A percentile compares a stretch with the other conserved stretches of the same genome.
phyloP scores from a whole-genome alignment of 2,329 filamentous ascomycete genomes.

The Aspergillus calidoustus region DNA sequence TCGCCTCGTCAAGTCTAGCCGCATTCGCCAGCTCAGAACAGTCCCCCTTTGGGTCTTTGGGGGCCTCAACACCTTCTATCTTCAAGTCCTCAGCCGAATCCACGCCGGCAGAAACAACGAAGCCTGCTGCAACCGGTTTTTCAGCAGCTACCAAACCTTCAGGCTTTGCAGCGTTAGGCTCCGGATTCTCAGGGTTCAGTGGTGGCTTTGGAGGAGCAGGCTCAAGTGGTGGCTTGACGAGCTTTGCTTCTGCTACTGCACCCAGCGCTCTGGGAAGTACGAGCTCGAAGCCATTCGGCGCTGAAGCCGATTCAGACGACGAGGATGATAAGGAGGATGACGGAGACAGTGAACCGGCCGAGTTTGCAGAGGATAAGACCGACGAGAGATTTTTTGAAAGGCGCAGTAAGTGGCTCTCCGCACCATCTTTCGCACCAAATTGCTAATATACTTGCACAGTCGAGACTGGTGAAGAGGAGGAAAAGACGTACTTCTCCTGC shows the following conservation, averaged over 20 bases:
- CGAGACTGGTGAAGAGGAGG: conserved; percentile 85
- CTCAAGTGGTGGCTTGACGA: conserved; percentile 58
- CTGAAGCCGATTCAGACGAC: conserved; percentile 62
- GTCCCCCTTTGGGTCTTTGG: conserved; percentile 68
- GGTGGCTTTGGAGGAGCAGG: conserved; percentile 56
- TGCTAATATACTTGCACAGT: conserved; percentile 55
- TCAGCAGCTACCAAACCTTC: conserved; percentile 37
- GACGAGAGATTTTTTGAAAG: conserved; percentile 59
- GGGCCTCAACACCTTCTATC: conserved; percentile 50
- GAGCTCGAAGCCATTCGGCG: conserved; percentile 72
- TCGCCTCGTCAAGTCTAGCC: conserved; percentile 70
- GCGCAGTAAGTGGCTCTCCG: conserved; percentile 61
- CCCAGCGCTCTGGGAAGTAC: conserved; percentile 46
- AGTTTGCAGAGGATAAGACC: conserved; percentile 55
- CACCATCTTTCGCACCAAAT: not conserved
- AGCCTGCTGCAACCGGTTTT: conserved; percentile 35
- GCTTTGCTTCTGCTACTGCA: conserved; percentile 70
- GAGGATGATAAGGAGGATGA: conserved; percentile 58
- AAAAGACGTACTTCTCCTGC: conserved; percentile 73
- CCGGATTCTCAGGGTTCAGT: conserved; percentile 43
- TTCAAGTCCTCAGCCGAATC: conserved; percentile 39
- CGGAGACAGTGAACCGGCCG: conserved; percentile 49
- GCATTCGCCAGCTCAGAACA: conserved; percentile 64
- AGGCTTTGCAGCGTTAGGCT: conserved; percentile 45
- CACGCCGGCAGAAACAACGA: conserved; percentile 26